Base-by-base conservation (phyloP, 768 basidiomycete genomes). In the Psilocybe cubensis region DNA sequence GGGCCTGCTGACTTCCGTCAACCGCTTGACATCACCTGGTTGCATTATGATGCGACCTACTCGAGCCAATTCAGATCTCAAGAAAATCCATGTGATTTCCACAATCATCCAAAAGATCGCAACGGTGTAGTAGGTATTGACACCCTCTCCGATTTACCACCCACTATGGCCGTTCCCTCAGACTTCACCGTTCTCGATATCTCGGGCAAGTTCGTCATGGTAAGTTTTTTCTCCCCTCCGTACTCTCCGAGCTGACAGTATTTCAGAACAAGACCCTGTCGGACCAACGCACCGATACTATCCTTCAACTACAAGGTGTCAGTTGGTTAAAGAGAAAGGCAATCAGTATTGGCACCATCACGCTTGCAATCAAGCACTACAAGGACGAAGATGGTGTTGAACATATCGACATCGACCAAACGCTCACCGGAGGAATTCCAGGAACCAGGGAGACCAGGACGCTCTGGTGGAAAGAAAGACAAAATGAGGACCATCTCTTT, bases 291-390 rank as follows among this genome's bases (percentile, higher is more conserved):
- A 78, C 79, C 4, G 89, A 91, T 51, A 76, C 77, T 24, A 86
- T 93, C 59, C 83, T 93, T 40, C 67, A 70, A 28, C 75, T 88
- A 2, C 91, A 92, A 68, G 91, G 91, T 48, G 79, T 93, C 28
- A 69, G 85, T 29, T 93, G 91, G 91, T 57, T 86, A 44, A 88
- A 76, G 62, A 83, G 91, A 61, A 85, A 79, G 56, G 80, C 81
- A 23, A 91, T 93, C 64, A 54, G 66, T 21, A 28, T 76, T 24
- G 85, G 80, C 28, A 84, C 81, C 17, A 63, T 92, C 44, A 88
- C 85, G 21, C 80, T 92, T 35, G 52, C 52, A 42, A 68, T 91
- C 65, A 88, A 83, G 56, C 90, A 92, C 66, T 83, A 79, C 74
- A 86, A 79, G 60, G 83, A 87, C 45, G 84, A 80, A 12, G 72